Evolutionary conservation across 148 eudicot genomes (phyloP), one percentile per base, ranked within the genome.

Genomic region (Pouteria glomerata): DNA sequence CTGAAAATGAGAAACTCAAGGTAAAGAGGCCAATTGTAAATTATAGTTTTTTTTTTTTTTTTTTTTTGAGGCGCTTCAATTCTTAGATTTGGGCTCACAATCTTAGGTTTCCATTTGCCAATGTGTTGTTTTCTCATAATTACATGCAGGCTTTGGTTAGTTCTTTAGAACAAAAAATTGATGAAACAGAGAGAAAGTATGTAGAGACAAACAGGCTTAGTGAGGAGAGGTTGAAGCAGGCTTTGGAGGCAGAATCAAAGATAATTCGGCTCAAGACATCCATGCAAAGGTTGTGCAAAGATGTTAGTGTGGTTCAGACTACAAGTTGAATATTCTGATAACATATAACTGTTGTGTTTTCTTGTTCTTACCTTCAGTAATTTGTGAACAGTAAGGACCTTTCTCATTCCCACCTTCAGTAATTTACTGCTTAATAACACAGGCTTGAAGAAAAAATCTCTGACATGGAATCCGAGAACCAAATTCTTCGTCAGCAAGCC

Each of bases 141-240:
- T 61, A 57, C 27, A 75, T 74, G 34, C 90, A 95, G 97, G 88
- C 80, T 56, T 72, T 95, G 76, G 96, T 95, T 59, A 86, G 83
- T 76, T 88, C 99, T 26, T 82, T 91, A 52, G 99, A 92, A 79
- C 64, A 79, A 71, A 95, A 92, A 79, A 83, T 95, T 59, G 94
- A 77, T 79, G 97, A 88, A 76, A 89, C 97, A 47, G 97, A 95
- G 85, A 91, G 85, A 82, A 95, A 85, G 75, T 95, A 84, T 56
- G 96, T 84, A 78, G 98, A 95, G 85, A 84, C 96, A 50, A 95
- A 82, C 79, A 91, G 88, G 68, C 85, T 95, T 57, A 88, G 96
- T 55, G 96, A 95, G 77, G 99, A 89, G 78, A 89, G 99, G 74
- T 73, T 90, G 85, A 91, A 90, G 82, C 99, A 91, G 83, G 94